Percentiles rank a stretch among this genome's conserved stretches.
These are phyloP conservation scores for Penicillium thymicola DNA, from an alignment of 2,329 filamentous ascomycete species.

Conservation along the genomic window DNA sequence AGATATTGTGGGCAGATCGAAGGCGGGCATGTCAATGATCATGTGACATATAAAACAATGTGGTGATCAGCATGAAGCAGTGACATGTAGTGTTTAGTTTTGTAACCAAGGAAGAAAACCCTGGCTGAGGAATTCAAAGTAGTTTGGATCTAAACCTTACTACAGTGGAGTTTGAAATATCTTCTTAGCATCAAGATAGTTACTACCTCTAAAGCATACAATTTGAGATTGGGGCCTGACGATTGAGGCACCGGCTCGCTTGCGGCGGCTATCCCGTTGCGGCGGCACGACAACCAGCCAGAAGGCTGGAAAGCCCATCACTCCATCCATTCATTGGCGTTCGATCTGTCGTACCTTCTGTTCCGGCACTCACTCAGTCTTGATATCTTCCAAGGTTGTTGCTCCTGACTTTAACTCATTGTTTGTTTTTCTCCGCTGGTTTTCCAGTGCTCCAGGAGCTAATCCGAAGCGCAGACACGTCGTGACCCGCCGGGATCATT, in stretches of 20 bases:
- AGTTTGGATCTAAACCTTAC: neutral
- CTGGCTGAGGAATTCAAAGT: neutral
- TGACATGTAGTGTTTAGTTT: neutral
- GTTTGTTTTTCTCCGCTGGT: conserved; percentile 8
- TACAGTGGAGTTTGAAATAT: neutral
- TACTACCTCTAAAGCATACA: neutral
- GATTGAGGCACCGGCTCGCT: conserved; percentile 31
- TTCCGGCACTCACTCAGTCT: conserved; percentile 14
- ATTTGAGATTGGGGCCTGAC: conserved; percentile 11
- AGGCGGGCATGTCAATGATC: neutral
- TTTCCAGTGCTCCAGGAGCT: conserved; percentile 9
- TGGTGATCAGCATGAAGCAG: conserved; percentile 1
- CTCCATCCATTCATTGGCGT: conserved; percentile 27
- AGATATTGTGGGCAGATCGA: neutral
- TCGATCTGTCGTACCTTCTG: conserved; percentile 15
- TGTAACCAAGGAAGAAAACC: neutral
- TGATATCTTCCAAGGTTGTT: conserved; percentile 4
- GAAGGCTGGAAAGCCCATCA: conserved; percentile 35
- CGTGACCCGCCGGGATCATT: conserved; percentile 23
- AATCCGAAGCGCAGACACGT: conserved; percentile 17
- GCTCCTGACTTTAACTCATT: conserved; percentile 7
- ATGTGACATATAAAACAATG: conserved; percentile 4
- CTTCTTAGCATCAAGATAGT: neutral
- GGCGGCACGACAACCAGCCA: conserved; percentile 40
- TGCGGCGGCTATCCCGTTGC: conserved; percentile 41